Conservation (phyloP, 2,329 filamentous ascomycete species). For the Ascochyta fabae region DNA sequence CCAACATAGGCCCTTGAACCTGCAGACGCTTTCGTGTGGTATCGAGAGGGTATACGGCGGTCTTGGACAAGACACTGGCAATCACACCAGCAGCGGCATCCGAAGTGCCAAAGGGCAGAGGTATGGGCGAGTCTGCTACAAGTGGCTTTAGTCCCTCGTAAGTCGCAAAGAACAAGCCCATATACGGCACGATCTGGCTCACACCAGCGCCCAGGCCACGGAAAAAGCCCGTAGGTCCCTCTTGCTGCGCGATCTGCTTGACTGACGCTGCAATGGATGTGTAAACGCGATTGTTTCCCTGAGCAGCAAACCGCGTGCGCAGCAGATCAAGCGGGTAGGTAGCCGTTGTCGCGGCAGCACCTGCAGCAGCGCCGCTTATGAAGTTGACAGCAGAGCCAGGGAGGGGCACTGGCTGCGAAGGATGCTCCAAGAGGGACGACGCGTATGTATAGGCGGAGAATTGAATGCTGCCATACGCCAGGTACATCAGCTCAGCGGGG, state of each 20-base stretch:
- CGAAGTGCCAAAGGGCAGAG: conserved; percentile 73
- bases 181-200: conserved; percentile 90
- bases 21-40: conserved; percentile 91
- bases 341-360: conserved; percentile 77
- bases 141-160: conserved; percentile 75
- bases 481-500: conserved; percentile 91
- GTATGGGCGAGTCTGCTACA: conserved; percentile 58
- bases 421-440: conserved; percentile 67
- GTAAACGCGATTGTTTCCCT: conserved; percentile 84
- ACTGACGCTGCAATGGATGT: conserved; percentile 71
- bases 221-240: conserved; percentile 84
- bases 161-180: conserved; percentile 92
- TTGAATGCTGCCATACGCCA: conserved; percentile 87
- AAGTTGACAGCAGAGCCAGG: conserved; percentile 79
- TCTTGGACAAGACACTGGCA: conserved; percentile 84
- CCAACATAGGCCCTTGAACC: conserved; percentile 87
- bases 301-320: conserved; percentile 94
- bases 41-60: conserved; percentile 89
- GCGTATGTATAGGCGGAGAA: conserved; percentile 86
- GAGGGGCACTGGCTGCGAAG: conserved; percentile 57
- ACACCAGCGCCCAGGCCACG: conserved; percentile 82
- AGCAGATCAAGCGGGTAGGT: conserved; percentile 95
- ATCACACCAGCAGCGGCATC: conserved; percentile 83
- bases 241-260: conserved; percentile 73
- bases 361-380: conserved; percentile 80